phyloP scores from a whole-genome alignment of 768 basidiomycete species.

The Phanerochaete carnosa region DNA sequence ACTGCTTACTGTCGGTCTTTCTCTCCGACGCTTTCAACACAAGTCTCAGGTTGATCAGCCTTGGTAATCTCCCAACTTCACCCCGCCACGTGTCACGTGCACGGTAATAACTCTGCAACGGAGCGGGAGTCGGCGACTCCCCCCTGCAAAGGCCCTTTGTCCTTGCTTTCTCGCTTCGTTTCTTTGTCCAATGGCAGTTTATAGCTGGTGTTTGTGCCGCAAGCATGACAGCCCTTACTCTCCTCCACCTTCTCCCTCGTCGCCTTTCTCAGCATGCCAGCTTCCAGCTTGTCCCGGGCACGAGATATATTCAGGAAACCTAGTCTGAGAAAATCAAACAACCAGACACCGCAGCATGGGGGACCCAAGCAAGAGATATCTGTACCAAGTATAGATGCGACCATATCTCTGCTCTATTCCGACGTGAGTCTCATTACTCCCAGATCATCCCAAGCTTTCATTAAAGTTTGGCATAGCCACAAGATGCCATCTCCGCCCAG shows the following conservation, averaged over 20 bases:
- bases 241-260: background rate
- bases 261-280: background rate
- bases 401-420: background rate
- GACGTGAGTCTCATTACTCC: background rate
- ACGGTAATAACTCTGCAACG: too few species aligned
- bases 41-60: background rate
- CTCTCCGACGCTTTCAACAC: background rate
- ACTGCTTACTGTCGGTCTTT: background rate
- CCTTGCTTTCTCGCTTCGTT: background rate
- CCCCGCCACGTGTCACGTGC: background rate
- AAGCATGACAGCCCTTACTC: background rate
- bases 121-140: too few species aligned
- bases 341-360: background rate
- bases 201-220: background rate
- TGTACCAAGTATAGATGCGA: background rate
- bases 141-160: background rate
- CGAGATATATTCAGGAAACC: background rate
- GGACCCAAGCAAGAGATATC: background rate
- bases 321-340: background rate
- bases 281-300: background rate
- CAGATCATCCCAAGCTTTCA: background rate
- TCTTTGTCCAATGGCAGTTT: background rate
- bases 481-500: background rate
- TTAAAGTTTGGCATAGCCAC: background rate
- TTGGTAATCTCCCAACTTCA: background rate